phyloP scores from a whole-genome alignment of 257 asterid genomes.

The Jacaranda mimosifolia region DNA sequence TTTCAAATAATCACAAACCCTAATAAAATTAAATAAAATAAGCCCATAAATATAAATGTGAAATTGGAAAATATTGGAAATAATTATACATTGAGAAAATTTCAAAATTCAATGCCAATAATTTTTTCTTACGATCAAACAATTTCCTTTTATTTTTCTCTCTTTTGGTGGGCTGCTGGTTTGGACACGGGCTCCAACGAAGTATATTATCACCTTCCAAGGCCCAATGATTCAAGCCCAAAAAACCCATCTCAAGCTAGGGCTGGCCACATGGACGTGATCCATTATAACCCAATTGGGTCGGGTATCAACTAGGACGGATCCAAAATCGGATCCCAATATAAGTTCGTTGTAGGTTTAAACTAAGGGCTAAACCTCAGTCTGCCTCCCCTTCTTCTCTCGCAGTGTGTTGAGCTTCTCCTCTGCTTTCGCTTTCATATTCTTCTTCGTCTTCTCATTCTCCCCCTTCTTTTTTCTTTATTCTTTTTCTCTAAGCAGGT shows the following conservation, averaged over 20 bases:
- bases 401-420: neutral
- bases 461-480: neutral
- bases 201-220: too few relatives aligned
- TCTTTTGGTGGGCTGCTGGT: neutral
- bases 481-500: neutral
- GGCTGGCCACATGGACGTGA: neutral
- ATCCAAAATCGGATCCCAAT: neutral
- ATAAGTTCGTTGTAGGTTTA: slow-evolving; percentile 34
- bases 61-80: too few relatives aligned
- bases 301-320: slow-evolving; percentile 13
- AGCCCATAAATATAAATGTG: too few relatives aligned
- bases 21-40: too few relatives aligned
- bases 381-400: slow-evolving; percentile 34
- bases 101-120: too few relatives aligned
- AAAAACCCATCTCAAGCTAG: neutral
- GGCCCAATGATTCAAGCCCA: too few relatives aligned
- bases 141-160: neutral
- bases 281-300: neutral
- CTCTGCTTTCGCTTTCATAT: neutral
- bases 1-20: too few relatives aligned
- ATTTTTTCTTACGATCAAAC: too few relatives aligned
- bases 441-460: neutral
- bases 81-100: too few relatives aligned
- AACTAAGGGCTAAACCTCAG: slow-evolving; percentile 29
- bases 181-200: too few relatives aligned